Conservation (phyloP, 2,329 filamentous ascomycete genomes). For the Microcera coccophila region DNA sequence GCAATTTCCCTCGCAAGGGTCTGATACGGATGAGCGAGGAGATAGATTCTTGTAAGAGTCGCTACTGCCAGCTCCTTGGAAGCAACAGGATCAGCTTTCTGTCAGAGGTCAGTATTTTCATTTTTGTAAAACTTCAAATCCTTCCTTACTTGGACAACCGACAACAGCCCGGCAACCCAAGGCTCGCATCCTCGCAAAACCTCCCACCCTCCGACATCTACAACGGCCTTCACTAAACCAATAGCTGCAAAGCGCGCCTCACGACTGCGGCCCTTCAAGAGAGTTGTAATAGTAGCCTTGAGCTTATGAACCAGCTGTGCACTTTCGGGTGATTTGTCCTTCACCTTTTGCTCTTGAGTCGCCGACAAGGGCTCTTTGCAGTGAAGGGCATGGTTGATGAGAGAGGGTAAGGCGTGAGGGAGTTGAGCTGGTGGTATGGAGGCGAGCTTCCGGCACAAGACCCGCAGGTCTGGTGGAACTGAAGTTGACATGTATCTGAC, state of each 20-base stretch:
- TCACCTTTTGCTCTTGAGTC: slow-evolving; percentile 56
- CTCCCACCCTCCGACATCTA: slow-evolving; percentile 84
- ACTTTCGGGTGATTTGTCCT: slow-evolving; percentile 59
- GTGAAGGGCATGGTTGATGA: slow-evolving; percentile 58
- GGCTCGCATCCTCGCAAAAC: slow-evolving; percentile 66
- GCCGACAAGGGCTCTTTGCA: slow-evolving; percentile 61
- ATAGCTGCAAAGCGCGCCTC: slow-evolving; percentile 76
- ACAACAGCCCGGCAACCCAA: slow-evolving; percentile 75
- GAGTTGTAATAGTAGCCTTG: slow-evolving; percentile 70
- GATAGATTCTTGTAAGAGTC: slow-evolving; percentile 77
- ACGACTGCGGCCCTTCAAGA: slow-evolving; percentile 71
- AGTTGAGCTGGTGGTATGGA: slow-evolving; percentile 70
- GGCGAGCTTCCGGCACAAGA: slow-evolving; percentile 66
- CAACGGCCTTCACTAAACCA: slow-evolving; percentile 71
- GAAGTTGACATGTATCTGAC: slow-evolving; percentile 30
- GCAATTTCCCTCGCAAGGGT: slow-evolving; percentile 84
- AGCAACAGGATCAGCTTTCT: slow-evolving; percentile 74
- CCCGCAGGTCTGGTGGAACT: slow-evolving; percentile 55
- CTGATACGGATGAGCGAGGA: slow-evolving; percentile 74
- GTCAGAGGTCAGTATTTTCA: slow-evolving; percentile 15
- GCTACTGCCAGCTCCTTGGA: slow-evolving; percentile 75
- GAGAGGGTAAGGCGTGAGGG: slow-evolving; percentile 65
- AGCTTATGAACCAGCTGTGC: slow-evolving; percentile 75
- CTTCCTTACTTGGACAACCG: slow-evolving; percentile 63
- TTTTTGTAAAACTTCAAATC: slow-evolving; percentile 3